Base-by-base conservation (phyloP, 306 rosid species). In the Lagenaria siceraria region DNA sequence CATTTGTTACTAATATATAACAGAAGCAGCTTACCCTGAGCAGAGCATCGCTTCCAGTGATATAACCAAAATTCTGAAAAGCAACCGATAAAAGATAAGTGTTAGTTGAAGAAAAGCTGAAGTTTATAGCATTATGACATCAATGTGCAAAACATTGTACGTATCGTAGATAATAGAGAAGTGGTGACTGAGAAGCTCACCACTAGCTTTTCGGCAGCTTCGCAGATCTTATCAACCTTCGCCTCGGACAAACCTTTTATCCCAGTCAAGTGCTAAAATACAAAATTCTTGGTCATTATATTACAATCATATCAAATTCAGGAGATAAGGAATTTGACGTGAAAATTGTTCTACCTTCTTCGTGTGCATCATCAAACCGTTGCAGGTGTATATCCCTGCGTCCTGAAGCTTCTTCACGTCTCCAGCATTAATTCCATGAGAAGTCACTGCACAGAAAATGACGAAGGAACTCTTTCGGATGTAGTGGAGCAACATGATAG, bases 341-440 rank as follows among this genome's bases (percentile, higher is more conserved):
- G 24, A 82, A 13, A 78, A 15, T 59, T 12, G 14, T 46, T 77
- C 9, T 77, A 92, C 98, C 97, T 95, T 95, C 89, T 92, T 95
- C 5, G 98, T 95, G 77, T 92, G 97, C 99, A 92, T 95, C 97
- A 92, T 92, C 83, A 95, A 89, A 80, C 97, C 99, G 74, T 95
- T 95, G 90, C 97, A 95, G 74, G 97, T 92, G 81, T 87, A 90
- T 17, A 95, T 95, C 84, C 99, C 99, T 40, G 99, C 97, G 8
- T 95, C 97, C 81, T 95, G 97, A 83, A 95, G 97, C 90, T 95
- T 95, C 90, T 90, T 95, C 83, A 95, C 91, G 60, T 95, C 99
- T 77, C 99, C 99, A 56, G 97, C 96, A 80, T 95, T 95, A 81
- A 95, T 95, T 78, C 98, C 97, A 81, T 95, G 98, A 38, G 98